phyloP scores from a whole-genome alignment of 2,329 filamentous ascomycete species.

The Macrophomina phaseolina region DNA sequence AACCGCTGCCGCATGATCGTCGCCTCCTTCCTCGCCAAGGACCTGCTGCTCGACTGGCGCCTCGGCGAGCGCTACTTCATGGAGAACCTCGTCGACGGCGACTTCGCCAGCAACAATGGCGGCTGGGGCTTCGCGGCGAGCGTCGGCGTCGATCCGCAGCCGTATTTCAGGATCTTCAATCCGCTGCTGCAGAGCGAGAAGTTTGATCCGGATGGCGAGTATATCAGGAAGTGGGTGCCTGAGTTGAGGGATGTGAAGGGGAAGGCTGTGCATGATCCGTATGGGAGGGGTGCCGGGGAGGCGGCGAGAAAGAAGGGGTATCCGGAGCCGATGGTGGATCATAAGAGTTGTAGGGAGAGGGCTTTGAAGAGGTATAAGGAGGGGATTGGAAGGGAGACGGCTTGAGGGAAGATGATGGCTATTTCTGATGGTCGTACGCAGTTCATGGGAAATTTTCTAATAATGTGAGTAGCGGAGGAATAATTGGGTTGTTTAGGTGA shows the following conservation, averaged over 20 bases:
- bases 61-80: constrained; percentile 84
- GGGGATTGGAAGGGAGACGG: constrained; percentile 60
- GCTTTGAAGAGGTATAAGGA: constrained; percentile 74
- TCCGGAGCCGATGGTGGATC: constrained; percentile 75
- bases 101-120: constrained; percentile 79
- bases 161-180: constrained; percentile 92
- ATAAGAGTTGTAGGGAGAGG: constrained; percentile 70
- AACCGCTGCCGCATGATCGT: constrained; percentile 86
- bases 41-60: constrained; percentile 82
- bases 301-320: constrained; percentile 72
- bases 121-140: constrained; percentile 71
- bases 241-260: constrained; percentile 70
- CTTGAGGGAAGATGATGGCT: constrained; percentile 31
- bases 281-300: constrained; percentile 65
- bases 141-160: constrained; percentile 81
- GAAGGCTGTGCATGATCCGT: constrained; percentile 81
- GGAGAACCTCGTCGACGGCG: constrained; percentile 78
- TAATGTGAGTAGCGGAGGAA: too few species aligned
- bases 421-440: too few species aligned
- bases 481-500: too few species aligned
- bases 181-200: constrained; percentile 83
- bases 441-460: too few species aligned
- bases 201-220: constrained; percentile 78
- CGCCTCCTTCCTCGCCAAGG: constrained; percentile 80
- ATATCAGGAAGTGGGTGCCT: constrained; percentile 82